Conservation (phyloP, 805 yeast species). For the Kuraishia molischiana region DNA sequence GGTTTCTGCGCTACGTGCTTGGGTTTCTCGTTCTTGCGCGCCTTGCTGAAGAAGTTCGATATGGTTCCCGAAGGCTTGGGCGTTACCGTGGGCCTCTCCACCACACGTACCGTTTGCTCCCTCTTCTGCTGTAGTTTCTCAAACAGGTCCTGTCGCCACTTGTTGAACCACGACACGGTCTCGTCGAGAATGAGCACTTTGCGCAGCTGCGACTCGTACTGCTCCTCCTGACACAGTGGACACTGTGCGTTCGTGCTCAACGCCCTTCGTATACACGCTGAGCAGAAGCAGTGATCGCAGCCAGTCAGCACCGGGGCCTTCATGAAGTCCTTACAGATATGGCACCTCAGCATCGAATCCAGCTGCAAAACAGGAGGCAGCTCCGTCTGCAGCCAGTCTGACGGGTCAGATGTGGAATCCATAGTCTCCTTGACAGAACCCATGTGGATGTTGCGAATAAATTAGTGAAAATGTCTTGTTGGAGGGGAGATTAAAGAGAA, state of each 20-base stretch:
- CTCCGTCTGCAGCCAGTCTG: constrained; percentile 53
- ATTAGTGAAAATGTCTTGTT: too few species aligned
- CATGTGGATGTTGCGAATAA: too few species aligned
- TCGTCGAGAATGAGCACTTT: constrained; percentile 69
- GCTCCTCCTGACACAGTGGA: constrained; percentile 68
- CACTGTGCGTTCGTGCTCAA: constrained; percentile 53
- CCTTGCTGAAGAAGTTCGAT: constrained; percentile 3
- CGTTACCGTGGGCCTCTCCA: not conserved
- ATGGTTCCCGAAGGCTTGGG: not conserved
- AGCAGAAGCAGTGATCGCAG: constrained; percentile 87
- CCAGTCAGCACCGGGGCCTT: constrained; percentile 74
- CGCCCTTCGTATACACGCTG: constrained; percentile 71
- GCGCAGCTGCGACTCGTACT: constrained; percentile 59
- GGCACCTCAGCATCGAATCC: constrained; percentile 71
- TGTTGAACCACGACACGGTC: constrained; percentile 41
- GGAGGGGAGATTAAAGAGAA: too few species aligned
- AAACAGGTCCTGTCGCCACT: constrained; percentile 29
- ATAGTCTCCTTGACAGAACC: constrained; percentile 7
- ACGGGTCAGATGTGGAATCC: constrained; percentile 46
- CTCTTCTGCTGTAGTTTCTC: constrained; percentile 15
- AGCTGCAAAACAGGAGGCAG: constrained; percentile 49
- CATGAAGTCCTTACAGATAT: constrained; percentile 77
- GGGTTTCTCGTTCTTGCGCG: constrained; percentile 6
- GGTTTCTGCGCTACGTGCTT: not conserved
- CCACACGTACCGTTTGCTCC: constrained; percentile 1